These are phyloP conservation scores for Aspergillus sclerotioniger DNA, from an alignment of 495 filamentous ascomycete genomes.

Conservation along the genomic window DNA sequence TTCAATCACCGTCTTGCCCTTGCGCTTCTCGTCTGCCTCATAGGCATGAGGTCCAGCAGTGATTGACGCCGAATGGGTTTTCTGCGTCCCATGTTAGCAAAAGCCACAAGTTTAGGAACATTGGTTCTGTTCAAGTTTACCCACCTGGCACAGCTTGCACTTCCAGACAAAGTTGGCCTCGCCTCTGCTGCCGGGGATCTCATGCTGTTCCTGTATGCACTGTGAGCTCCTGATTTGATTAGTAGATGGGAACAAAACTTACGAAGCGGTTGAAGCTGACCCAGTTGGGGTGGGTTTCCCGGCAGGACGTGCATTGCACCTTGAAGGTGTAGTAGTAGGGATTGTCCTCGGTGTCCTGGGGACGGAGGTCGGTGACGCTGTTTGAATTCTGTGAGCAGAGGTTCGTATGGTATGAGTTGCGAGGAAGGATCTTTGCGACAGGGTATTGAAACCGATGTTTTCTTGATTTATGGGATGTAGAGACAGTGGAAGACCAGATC, in stretches of 20 bases:
- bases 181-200: conserved; percentile 84
- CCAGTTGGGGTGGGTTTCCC: conserved; percentile 85
- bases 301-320: conserved; percentile 93
- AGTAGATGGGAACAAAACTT: conserved; percentile 30
- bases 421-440: conserved; percentile 13
- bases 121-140: no score
- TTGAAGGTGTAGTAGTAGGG: conserved; percentile 96
- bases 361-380: conserved; percentile 86
- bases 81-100: conserved; percentile 32
- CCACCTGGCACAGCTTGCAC: conserved; percentile 86
- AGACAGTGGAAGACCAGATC: not conserved
- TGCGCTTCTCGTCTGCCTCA: conserved; percentile 57
- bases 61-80: conserved; percentile 69
- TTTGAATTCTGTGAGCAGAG: conserved; percentile 13
- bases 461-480: conserved; percentile 8
- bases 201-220: conserved; percentile 66
- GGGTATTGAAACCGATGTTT: conserved; percentile 10
- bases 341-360: conserved; percentile 71
- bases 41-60: conserved; percentile 69
- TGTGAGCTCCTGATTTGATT: not conserved
- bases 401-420: not conserved
- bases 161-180: conserved; percentile 99
- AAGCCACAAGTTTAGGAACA: no score
- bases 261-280: conserved; percentile 88
- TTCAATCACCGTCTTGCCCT: conserved; percentile 72